Percentiles rank a stretch among this genome's conserved stretches.
Evolutionary conservation across 2,329 filamentous ascomycete species (phyloP).

Genomic region (Hypoxylon rubiginosum): DNA sequence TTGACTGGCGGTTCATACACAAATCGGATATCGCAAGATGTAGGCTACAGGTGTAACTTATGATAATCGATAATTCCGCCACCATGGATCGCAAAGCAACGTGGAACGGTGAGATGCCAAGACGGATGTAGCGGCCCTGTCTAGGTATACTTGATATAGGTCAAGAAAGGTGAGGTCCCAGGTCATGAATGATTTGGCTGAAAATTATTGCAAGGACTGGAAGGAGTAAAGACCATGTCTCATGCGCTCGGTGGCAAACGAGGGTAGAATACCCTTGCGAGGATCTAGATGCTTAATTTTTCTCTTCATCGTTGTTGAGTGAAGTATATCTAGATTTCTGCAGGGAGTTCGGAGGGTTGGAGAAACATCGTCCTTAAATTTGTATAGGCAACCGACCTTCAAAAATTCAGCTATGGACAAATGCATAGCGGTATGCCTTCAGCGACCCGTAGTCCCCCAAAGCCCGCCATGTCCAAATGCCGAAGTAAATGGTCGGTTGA

Average conservation of each 20-base stretch:
- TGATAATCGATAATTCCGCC: constrained; percentile 32
- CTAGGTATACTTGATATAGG: constrained; percentile 15
- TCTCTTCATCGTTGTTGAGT: background rate
- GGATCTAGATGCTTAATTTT: constrained; percentile 25
- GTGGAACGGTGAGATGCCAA: constrained; percentile 27
- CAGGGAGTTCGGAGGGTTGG: constrained; percentile 15
- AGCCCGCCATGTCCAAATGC: background rate
- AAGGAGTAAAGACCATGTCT: constrained; percentile 13
- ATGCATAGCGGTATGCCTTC: background rate
- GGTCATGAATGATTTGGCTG: constrained; percentile 25
- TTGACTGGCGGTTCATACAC: constrained; percentile 25
- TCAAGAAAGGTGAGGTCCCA: background rate
- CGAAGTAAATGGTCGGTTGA: background rate
- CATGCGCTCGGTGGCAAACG: constrained; percentile 20
- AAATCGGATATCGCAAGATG: constrained; percentile 18
- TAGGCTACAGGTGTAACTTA: constrained; percentile 12
- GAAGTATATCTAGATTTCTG: constrained; percentile 4
- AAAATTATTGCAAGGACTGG: constrained; percentile 10
- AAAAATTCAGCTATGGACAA: background rate
- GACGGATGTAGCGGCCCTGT: constrained; percentile 23
- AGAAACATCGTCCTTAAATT: constrained; percentile 11
- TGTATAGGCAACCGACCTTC: background rate
- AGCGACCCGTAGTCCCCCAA: too few relatives aligned
- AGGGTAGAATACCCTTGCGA: constrained; percentile 29
- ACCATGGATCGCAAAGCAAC: constrained; percentile 38